Base-by-base conservation (phyloP, 495 filamentous ascomycete genomes). In the Penicillium psychrofluorescens region DNA sequence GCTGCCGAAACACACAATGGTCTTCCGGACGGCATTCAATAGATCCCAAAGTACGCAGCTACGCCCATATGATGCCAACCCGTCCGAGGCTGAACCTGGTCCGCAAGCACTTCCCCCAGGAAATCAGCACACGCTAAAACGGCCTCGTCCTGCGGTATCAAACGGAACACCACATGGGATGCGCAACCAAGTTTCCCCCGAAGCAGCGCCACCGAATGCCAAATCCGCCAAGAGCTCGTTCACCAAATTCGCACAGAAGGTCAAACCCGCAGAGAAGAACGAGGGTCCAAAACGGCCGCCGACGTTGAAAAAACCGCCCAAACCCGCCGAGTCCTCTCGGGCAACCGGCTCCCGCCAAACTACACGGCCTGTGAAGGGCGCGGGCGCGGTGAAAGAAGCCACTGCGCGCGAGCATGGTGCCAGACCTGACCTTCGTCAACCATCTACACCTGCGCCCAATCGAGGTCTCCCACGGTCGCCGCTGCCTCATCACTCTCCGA, bases 1-100 rank as follows among this genome's bases (percentile, higher is more conserved):
- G 22, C 47, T 52, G 31, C 68, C 67, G 3, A 68, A 51, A 28
- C 68, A 74, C 38, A 74, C 66, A 5, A 49, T 74, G 15, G 67
- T 74, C 6, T 72, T 74, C 36, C 50, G 66, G 11, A 74, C 70
- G 5, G 65, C 65, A 7, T 67, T 74, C 37, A 74, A 69, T 40
- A 64, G 57, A 41, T 64, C 61, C 6, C 62, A 70, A 44, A 71
- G 56, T 52, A 61, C 67, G 1, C 56, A 70, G 40, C 46, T 74
- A 9, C 58, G 61, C 28, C 59, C 55, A 29, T 44, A 54, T 3
- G 44, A 49, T 13, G 27, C 10, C 7, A 10, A 29, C 12, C 35
- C 46, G 8, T n/a, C 41, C 32, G 46, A 44, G 8, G n/a, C 38
- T 5, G 41, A 45, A 3, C 43, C 37, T 28, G 22, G 22, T 22